Evolutionary conservation across 2,329 filamentous ascomycete genomes (phyloP), one percentile per base, ranked within the genome.

Genomic region (Plenodomus biglobosus): DNA sequence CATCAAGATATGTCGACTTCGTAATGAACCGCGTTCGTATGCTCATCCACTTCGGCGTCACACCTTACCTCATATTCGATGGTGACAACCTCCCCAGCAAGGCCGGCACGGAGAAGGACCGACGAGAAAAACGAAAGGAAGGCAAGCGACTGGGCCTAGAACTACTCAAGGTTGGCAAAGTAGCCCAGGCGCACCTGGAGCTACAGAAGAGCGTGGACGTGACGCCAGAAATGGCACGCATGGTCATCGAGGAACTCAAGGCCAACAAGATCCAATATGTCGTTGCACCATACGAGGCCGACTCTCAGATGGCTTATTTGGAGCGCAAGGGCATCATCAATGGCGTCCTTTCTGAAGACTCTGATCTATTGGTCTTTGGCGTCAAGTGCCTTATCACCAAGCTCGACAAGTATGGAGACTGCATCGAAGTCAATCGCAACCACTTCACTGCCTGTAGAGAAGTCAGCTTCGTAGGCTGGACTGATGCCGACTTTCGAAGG

Each of bases 41-140:
- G 94, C 84, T 96, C 48, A 83, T 90, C 53, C 88, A 96, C 73
- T 96, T 95, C 69, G 92, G 92, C 19, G 84, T 97, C 35, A 95
- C 81, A n/a, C 94, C 94, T 0, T 99, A 95, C 70, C 76, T 99
- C 46, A 88, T 99, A 30, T 99, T 99, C 69, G 94, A 99, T 73
- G 94, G 94, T 54, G 94, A 96, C 68, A 91, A 88, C 68, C 80
- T 99, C 19, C 94, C 94, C 24, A 96, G 92, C 78, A 99, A 99
- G 73, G 87, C 90, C 15, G 83, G 80, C 21, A 97, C 92, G 1
- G 94, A 99, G 69, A 80, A 82, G 24, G 86, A 88, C 13, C 83
- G 94, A 44, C 81, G 81, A n/a, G 84, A 84, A 56, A 84, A 84
- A 53, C 84, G 94, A 40, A 85, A 90, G 56, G 86, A 92, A 51